Percentiles rank a stretch among this genome's conserved stretches.
These are phyloP conservation scores for Coemansia sp. DNA, from an alignment of 192 early-diverging fungal species.

Conservation along the genomic window DNA sequence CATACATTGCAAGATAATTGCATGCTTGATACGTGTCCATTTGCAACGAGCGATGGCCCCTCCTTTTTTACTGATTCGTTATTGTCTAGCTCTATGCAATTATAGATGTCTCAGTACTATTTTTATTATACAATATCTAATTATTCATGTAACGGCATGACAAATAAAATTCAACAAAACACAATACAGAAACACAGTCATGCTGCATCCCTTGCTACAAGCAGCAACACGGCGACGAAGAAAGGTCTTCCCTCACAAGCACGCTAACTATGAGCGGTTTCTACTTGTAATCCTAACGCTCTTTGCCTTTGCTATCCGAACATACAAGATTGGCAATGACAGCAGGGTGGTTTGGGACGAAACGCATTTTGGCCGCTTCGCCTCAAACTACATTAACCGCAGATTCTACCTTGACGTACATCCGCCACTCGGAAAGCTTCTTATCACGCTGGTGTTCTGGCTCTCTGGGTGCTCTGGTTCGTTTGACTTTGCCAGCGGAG, in stretches of 20 bases:
- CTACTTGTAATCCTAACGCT: slow-evolving; percentile 5
- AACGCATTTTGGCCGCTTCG: slow-evolving; percentile 97
- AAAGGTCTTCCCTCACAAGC: not conserved
- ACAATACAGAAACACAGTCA: no score
- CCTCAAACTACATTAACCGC: slow-evolving; percentile 80
- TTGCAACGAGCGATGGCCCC: no score
- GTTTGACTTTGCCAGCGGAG: slow-evolving; percentile 80
- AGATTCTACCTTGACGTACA: slow-evolving; percentile 98
- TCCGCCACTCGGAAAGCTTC: slow-evolving; percentile 83
- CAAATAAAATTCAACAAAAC: no score
- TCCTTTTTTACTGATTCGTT: no score
- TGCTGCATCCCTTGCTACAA: not conserved
- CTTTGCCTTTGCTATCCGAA: slow-evolving; percentile 18
- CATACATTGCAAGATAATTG: not conserved
- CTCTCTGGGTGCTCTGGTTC: slow-evolving; percentile 75
- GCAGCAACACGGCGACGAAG: not conserved
- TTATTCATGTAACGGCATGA: no score
- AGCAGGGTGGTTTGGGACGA: slow-evolving; percentile 82
- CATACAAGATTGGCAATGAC: slow-evolving; percentile 58
- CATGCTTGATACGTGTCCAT: not conserved
- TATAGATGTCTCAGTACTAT: no score
- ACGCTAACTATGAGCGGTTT: not conserved
- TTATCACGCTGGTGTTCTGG: slow-evolving; percentile 65
- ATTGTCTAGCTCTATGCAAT: no score
- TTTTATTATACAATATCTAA: no score